A percentile compares a stretch with the other conserved stretches of the same genome.
These are phyloP conservation scores for Bassia scoparia DNA, from an alignment of 148 eudicot species.

Conservation along the genomic window DNA sequence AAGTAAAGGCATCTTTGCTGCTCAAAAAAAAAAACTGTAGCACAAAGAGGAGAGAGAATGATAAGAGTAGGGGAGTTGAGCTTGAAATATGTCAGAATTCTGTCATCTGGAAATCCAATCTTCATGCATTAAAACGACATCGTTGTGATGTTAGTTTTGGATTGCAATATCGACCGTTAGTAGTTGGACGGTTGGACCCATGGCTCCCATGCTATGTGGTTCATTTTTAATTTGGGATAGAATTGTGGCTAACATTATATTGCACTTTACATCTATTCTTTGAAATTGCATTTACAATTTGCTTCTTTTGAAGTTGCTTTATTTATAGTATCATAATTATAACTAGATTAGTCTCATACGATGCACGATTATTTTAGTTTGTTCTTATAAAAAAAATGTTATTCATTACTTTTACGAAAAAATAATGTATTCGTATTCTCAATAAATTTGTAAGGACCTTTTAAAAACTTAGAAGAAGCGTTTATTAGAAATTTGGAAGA, in stretches of 20 bases:
- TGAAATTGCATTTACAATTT: no score
- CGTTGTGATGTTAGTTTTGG: constrained; percentile 15
- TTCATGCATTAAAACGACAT: constrained; percentile 7
- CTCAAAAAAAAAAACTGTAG: not conserved
- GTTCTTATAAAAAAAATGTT: no score
- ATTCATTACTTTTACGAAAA: no score
- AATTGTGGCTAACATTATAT: constrained; percentile 9
- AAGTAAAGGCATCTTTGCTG: constrained; percentile 50
- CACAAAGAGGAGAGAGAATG: constrained; percentile 9
- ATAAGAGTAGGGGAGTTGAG: constrained; percentile 11
- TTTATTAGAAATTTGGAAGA: no score
- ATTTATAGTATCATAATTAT: no score
- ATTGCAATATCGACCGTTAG: constrained; percentile 7
- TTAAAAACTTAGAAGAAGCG: no score
- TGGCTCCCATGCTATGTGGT: constrained; percentile 18
- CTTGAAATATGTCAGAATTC: constrained; percentile 19
- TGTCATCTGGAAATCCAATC: constrained; percentile 28
- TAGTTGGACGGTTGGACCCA: constrained; percentile 16
- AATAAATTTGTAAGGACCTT: no score
- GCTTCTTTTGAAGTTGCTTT: no score
- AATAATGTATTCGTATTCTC: no score
- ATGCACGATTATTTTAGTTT: no score
- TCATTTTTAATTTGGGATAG: not conserved
- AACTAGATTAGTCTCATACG: no score
- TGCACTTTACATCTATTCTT: not conserved